A percentile compares a stretch with the other conserved stretches of the same genome.
Conservation (phyloP, 2,329 filamentous ascomycete species). For the Nothomitra cinnamomea region DNA sequence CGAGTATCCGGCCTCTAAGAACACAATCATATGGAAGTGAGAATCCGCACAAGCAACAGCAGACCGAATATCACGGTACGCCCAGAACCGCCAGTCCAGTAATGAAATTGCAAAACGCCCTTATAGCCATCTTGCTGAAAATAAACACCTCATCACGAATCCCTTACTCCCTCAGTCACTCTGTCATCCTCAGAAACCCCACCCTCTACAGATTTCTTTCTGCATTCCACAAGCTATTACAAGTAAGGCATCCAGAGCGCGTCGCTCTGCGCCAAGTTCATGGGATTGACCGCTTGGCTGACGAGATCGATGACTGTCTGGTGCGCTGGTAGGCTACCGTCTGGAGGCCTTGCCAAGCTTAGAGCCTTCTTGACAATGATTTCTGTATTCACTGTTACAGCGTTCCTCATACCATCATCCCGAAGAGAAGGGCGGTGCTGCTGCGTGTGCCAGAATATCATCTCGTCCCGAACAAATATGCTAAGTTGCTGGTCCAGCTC, state of each 20-base stretch:
- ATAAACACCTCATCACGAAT: no score
- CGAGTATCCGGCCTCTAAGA: no score
- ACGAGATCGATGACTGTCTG: constrained; percentile 94
- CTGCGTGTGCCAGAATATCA: constrained; percentile 90
- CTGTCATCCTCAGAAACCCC: no score
- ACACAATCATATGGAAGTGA: no score
- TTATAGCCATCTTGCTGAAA: no score
- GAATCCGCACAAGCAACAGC: no score
- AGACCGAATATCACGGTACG: no score
- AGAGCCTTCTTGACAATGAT: constrained; percentile 82
- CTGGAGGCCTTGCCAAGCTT: constrained; percentile 61
- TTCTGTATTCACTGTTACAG: constrained; percentile 74
- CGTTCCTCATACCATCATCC: constrained; percentile 55
- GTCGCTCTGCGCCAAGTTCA: constrained; percentile 76
- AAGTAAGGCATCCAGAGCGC: constrained; percentile 96
- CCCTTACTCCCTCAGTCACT: no score
- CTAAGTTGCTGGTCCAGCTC: constrained; percentile 92
- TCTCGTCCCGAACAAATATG: constrained; percentile 92
- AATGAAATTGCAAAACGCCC: no score
- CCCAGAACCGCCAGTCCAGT: no score
- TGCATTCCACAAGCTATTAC: constrained; percentile 24
- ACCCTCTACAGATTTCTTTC: not conserved
- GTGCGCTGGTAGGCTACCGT: constrained; percentile 75
- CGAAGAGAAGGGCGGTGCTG: constrained; percentile 48
- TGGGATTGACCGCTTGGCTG: constrained; percentile 80